Conservation (phyloP, 1,284 basidiomycete species). For the Coriolopsis trogii region DNA sequence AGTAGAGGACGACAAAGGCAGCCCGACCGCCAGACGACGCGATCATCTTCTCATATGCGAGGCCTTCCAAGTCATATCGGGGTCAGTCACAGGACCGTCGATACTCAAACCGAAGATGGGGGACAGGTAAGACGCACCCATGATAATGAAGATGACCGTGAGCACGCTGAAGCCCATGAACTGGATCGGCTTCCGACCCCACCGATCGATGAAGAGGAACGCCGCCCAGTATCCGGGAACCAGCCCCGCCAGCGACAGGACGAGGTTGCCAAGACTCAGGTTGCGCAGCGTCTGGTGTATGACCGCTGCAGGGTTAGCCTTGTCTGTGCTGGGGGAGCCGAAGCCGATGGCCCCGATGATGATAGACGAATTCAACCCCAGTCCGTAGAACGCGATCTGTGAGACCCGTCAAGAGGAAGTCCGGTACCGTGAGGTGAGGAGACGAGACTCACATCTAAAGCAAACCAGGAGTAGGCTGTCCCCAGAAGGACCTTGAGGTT, state of each 20-base stretch:
- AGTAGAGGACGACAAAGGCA: conserved; percentile 80
- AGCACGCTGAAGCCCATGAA: conserved; percentile 78
- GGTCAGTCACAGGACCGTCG: background rate
- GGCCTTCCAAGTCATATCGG: conserved; percentile 46
- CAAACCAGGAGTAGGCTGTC: conserved; percentile 74
- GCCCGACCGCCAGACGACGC: conserved; percentile 53
- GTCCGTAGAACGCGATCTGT: conserved; percentile 84
- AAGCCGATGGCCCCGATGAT: conserved; percentile 62
- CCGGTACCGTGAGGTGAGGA: conserved; percentile 9
- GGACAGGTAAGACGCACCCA: conserved; percentile 44
- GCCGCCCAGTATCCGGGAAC: conserved; percentile 78
- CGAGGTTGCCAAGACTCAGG: conserved; percentile 64
- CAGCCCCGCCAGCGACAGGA: conserved; percentile 71
- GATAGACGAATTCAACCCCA: conserved; percentile 80
- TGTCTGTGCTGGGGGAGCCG: conserved; percentile 40
- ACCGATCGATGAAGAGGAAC: conserved; percentile 70
- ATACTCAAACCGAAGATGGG: background rate
- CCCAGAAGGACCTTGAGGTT: conserved; percentile 71
- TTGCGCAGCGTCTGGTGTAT: conserved; percentile 57
- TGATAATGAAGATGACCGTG: conserved; percentile 63
- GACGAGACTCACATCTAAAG: conserved; percentile 60
- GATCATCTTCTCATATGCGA: conserved; percentile 71
- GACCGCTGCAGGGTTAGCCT: conserved; percentile 37
- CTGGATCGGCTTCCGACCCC: conserved; percentile 79
- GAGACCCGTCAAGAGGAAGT: conserved; percentile 15